Evolutionary conservation across 129 eudicot species (phyloP), one percentile per base, ranked within the genome.

Genomic region (Saussurea involucrata): DNA sequence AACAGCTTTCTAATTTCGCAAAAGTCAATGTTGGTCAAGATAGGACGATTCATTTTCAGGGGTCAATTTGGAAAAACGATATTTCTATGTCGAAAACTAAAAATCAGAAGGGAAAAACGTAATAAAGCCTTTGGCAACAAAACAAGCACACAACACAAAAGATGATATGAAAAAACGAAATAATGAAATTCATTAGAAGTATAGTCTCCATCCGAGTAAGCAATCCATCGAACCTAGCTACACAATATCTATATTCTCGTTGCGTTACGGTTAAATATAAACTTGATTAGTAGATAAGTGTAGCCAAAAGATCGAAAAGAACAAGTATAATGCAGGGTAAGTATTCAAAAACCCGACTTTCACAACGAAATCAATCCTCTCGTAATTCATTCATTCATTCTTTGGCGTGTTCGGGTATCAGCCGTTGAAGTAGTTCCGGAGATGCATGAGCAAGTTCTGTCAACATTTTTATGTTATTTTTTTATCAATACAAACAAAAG

Each of bases 361-460:
- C 60, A 32, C 60, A 67, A 69, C 36, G 18, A 27, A 75, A 73
- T 21, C 37, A 75, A 73, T 21, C 37, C 49, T 36, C 9, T 61
- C 28, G 18, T 53, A 18, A 25, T 77, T 90, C 81, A 93, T 80
- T 89, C 78, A 25, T 77, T 90, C 81, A 93, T 80, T 89, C 78
- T 74, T 84, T 85, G 49, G 75, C 83, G 8, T 84, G 87, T 42
- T 87, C 87, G 18, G 97, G 96, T 71, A 91, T 72, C 78, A 94
- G 96, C 24, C 96, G 96, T 72, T 86, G 83, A 33, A 90, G 84
- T 34, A 94, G 82, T 61, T 94, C 98, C 12, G 96, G 82, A 71
- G 97, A 82, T 29, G 87, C 96, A 71, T 84, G 89, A 34, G 90
- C 87, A 32, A 95, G 86, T 83, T 95, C 98, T 95, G 92, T 21